Conservation (phyloP, 371 early-diverging fungal genomes). For the Lichtheimia hyalospora region DNA sequence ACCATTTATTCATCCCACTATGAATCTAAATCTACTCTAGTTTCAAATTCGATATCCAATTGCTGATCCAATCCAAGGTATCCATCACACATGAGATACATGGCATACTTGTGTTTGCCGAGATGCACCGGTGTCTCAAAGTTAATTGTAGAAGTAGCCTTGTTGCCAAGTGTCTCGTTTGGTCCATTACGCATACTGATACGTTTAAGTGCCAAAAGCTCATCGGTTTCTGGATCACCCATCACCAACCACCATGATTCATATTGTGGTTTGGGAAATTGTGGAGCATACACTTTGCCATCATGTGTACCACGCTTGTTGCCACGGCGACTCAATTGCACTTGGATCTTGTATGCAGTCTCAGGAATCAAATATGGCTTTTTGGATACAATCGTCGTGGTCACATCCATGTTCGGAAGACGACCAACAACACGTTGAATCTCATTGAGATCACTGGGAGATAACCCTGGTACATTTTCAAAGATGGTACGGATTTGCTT, state of each 20-base stretch:
- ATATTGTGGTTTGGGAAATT: slow-evolving; percentile 87
- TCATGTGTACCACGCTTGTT: slow-evolving; percentile 46
- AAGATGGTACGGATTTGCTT: slow-evolving; percentile 56
- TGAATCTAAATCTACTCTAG: slow-evolving; percentile 31
- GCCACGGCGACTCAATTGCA: slow-evolving; percentile 40
- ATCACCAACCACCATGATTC: slow-evolving; percentile 91
- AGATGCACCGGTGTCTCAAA: slow-evolving; percentile 69
- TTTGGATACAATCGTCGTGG: slow-evolving; percentile 33
- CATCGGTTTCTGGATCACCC: slow-evolving; percentile 64
- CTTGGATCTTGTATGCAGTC: slow-evolving; percentile 49
- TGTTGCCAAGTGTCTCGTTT: slow-evolving; percentile 43
- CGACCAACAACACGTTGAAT: slow-evolving; percentile 56
- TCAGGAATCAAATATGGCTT: slow-evolving; percentile 48
- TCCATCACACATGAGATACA: slow-evolving; percentile 76
- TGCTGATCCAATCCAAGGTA: slow-evolving; percentile 81
- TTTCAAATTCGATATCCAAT: slow-evolving; percentile 55
- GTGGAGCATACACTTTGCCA: slow-evolving; percentile 68
- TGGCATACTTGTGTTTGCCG: slow-evolving; percentile 60
- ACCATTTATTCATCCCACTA: neutral
- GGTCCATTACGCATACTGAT: slow-evolving; percentile 67
- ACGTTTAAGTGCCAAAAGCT: slow-evolving; percentile 77
- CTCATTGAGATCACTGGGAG: slow-evolving; percentile 32
- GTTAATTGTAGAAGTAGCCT: slow-evolving; percentile 40
- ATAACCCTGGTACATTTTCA: slow-evolving; percentile 39
- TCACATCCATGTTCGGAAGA: slow-evolving; percentile 61